Evolutionary conservation across 1,284 basidiomycete species (phyloP).

Genomic region (Apiotrichum siamense): DNA sequence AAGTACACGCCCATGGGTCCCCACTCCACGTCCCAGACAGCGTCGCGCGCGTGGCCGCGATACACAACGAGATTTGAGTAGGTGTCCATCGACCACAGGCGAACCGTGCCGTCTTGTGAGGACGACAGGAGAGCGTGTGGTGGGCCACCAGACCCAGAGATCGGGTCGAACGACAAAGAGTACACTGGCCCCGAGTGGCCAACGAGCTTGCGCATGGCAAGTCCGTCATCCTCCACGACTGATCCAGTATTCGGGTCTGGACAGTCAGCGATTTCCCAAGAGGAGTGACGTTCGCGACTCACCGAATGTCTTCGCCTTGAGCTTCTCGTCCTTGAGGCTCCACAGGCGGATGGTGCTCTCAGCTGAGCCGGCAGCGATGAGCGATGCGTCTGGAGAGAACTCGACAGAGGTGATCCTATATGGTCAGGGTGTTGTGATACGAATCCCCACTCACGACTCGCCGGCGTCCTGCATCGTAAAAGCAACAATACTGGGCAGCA

Average conservation of each 20-base stretch:
- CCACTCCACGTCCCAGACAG: conserved; percentile 99
- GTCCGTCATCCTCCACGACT: conserved; percentile 63
- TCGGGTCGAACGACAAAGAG: conserved; percentile 85
- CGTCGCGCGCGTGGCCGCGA: conserved; percentile 84
- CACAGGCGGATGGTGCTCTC: conserved; percentile 94
- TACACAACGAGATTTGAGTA: conserved; percentile 90
- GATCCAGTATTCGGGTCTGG: conserved; percentile 27
- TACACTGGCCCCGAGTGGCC: conserved; percentile 97
- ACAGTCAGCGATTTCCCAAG: background rate
- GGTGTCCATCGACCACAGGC: conserved; percentile 94
- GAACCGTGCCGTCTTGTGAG: conserved; percentile 86
- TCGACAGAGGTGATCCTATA: conserved; percentile 73
- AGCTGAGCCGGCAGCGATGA: conserved; percentile 94
- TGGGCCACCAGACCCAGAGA: conserved; percentile 74
- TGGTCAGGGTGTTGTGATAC: no score
- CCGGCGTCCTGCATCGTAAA: conserved; percentile 87
- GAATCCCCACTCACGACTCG: conserved; percentile 77
- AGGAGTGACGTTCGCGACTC: conserved; percentile 58
- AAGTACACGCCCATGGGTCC: conserved; percentile 98
- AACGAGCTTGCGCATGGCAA: conserved; percentile 82
- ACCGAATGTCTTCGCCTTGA: conserved; percentile 60
- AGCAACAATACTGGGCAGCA: conserved; percentile 79
- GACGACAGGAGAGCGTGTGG: conserved; percentile 84
- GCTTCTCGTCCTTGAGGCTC: conserved; percentile 87
- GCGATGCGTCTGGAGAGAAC: conserved; percentile 83